Percentiles rank a stretch among this genome's conserved stretches.
Conservation (phyloP, 2,329 filamentous ascomycete genomes). For the Trichoderma gracile region DNA sequence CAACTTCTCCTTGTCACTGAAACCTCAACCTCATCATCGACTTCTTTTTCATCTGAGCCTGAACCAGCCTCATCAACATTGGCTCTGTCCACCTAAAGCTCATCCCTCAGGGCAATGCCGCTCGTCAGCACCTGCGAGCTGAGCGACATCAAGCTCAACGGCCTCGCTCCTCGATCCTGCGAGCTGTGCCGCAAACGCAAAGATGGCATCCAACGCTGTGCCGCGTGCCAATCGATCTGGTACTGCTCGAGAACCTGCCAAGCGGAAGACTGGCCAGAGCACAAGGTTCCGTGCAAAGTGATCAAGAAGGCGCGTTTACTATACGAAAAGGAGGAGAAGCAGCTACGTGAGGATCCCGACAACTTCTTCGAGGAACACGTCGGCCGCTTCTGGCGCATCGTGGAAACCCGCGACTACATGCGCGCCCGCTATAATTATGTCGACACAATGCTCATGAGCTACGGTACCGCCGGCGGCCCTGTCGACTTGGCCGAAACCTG, state of each 20-base stretch:
- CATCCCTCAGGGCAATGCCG: too few relatives aligned
- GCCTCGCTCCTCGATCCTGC: too few relatives aligned
- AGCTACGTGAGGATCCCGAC: conserved; percentile 37
- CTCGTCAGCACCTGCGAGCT: too few relatives aligned
- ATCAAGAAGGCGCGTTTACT: conserved; percentile 37
- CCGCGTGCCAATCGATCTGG: conserved; percentile 44
- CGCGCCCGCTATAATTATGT: conserved; percentile 31
- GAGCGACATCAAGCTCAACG: too few relatives aligned
- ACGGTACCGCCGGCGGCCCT: conserved; percentile 36
- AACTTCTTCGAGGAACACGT: conserved; percentile 43
- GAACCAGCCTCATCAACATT: too few relatives aligned
- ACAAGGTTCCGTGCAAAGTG: conserved; percentile 44
- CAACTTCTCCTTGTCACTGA: too few relatives aligned
- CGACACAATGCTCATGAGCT: conserved; percentile 35
- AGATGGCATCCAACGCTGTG: conserved; percentile 36
- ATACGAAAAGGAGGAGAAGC: conserved; percentile 41
- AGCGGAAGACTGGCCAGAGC: conserved; percentile 37
- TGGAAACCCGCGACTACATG: conserved; percentile 49
- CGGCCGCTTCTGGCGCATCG: conserved; percentile 47
- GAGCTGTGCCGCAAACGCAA: too few relatives aligned
- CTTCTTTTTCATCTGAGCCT: too few relatives aligned
- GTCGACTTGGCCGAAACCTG: conserved; percentile 36
- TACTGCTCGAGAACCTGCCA: conserved; percentile 53
- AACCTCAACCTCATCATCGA: too few relatives aligned
- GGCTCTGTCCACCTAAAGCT: too few relatives aligned